These are phyloP conservation scores for Hypoxylon sp. DNA, from an alignment of 2,329 filamentous ascomycete genomes.

Conservation along the genomic window DNA sequence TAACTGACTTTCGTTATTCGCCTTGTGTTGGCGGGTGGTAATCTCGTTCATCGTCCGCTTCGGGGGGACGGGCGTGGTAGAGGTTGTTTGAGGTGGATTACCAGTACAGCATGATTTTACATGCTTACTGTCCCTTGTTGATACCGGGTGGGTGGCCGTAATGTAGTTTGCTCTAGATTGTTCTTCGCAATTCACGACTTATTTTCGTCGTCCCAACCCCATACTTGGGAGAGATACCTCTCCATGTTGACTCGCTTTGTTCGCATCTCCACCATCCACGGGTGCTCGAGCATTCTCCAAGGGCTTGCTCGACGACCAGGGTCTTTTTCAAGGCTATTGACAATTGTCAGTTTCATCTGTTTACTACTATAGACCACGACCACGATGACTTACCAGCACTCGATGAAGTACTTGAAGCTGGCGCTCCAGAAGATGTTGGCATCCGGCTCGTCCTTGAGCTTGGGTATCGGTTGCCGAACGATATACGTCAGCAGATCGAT, in stretches of 20 bases:
- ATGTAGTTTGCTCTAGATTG: constrained; percentile 8
- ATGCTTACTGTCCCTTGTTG: constrained; percentile 3
- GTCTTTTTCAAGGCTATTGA: constrained; percentile 88
- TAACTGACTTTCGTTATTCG: constrained; percentile 19
- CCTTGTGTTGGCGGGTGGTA: constrained; percentile 13
- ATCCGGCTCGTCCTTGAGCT: constrained; percentile 92
- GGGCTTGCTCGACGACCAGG: constrained; percentile 87
- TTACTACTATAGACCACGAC: not conserved
- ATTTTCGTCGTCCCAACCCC: constrained; percentile 86
- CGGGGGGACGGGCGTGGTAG: constrained; percentile 2
- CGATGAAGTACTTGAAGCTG: constrained; percentile 99
- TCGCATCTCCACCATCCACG: constrained; percentile 98
- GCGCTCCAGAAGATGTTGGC: constrained; percentile 94
- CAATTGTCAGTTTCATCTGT: constrained; percentile 30
- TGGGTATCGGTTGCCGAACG: constrained; percentile 93
- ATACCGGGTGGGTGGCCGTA: not conserved
- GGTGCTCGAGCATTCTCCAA: constrained; percentile 99
- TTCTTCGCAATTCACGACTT: constrained; percentile 36
- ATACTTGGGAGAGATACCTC: constrained; percentile 92
- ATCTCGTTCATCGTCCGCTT: constrained; percentile 6
- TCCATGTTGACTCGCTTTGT: constrained; percentile 97
- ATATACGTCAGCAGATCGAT: constrained; percentile 98
- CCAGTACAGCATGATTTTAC: constrained; percentile 2
- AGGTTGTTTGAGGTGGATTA: constrained; percentile 10
- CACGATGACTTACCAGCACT: constrained; percentile 88